A percentile compares a stretch with the other conserved stretches of the same genome.
Conservation (phyloP, 169 alveolate genomes). For the Theileria parva region DNA sequence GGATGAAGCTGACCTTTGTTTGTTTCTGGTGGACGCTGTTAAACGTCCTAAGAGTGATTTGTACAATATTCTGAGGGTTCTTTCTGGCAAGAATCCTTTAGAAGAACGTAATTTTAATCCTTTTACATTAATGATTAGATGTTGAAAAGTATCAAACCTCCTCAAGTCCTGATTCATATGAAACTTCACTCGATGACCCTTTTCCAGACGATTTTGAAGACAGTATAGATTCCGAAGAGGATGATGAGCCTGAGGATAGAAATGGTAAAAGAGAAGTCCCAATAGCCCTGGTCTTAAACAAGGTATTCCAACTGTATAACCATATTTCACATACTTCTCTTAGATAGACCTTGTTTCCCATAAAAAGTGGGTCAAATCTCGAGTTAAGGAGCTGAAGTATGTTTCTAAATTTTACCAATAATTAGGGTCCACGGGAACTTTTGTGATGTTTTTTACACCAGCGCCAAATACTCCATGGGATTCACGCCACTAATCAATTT, state of each 20-base stretch:
- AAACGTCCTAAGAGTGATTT: conserved; percentile 81
- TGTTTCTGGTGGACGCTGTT: conserved; percentile 79
- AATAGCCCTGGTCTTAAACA: conserved; percentile 75
- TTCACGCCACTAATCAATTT: conserved; percentile 67
- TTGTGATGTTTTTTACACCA: conserved; percentile 72
- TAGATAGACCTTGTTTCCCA: conserved; percentile 66
- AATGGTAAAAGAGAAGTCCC: conserved; percentile 35
- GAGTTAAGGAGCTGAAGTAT: conserved; percentile 65
- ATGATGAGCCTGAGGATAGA: neutral
- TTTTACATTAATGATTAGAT: neutral
- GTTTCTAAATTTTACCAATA: neutral
- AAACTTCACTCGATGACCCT: neutral
- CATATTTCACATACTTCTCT: neutral
- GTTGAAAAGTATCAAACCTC: neutral
- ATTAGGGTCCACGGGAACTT: conserved; percentile 81
- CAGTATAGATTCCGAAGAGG: neutral
- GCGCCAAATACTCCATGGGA: conserved; percentile 82
- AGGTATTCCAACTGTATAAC: conserved; percentile 16
- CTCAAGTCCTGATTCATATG: neutral
- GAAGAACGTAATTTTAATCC: neutral
- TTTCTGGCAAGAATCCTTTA: conserved; percentile 51
- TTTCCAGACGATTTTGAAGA: conserved; percentile 5
- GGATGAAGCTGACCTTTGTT: conserved; percentile 82
- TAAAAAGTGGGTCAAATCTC: conserved; percentile 75
- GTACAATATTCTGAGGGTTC: conserved; percentile 67